Evolutionary conservation across 176 grass and related monocot genomes (phyloP), one percentile per base, ranked within the genome.

Genomic region (Rhynchospora tenuis): DNA sequence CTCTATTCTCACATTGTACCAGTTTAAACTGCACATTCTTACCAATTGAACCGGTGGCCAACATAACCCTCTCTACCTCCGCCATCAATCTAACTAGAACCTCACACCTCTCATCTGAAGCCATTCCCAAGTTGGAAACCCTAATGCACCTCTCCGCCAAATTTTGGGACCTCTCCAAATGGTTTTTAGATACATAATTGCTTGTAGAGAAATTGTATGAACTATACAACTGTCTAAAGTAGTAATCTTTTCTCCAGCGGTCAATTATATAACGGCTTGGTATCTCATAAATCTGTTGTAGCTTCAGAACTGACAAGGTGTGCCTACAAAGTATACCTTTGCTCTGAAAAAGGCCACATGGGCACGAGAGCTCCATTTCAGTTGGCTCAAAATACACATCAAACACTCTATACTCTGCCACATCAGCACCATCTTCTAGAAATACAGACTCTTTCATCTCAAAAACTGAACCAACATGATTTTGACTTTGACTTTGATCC

Each of bases 321-420:
- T 98, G 95, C 65, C 95, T 93, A 84, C 95, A 98, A 13, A 98
- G 86, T 88, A 98, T 94, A 31, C 95, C 92, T 78, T 85, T 93
- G 81, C 86, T 92, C 86, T 93, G 92, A 86, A 91, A 89, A 58
- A 90, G 89, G 72, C 95, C 95, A 82, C 95, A 98, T 48, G 87
- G 87, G 75, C 95, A 98, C 65, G 89, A 88, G 68, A 94, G 78
- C 63, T 83, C 84, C 81, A 88, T 76, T 38, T 85, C 74, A 84
- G 87, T 84, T 76, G 86, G 86, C 76, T 85, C 83, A 84, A 91
- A 98, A 77, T 93, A 90, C 83, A 98, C 92, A 83, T 94, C 91
- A 44, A 88, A 90, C 24, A 69, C 90, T 83, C 87, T 91, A 79
- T 88, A 87, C 42, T 94, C 95, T 33, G 87, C 89, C 64, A 89